Percentiles rank a stretch among this genome's conserved stretches.
These are phyloP conservation scores for Cymodocea nodosa DNA, from an alignment of 116 monocot genomes.

Conservation along the genomic window DNA sequence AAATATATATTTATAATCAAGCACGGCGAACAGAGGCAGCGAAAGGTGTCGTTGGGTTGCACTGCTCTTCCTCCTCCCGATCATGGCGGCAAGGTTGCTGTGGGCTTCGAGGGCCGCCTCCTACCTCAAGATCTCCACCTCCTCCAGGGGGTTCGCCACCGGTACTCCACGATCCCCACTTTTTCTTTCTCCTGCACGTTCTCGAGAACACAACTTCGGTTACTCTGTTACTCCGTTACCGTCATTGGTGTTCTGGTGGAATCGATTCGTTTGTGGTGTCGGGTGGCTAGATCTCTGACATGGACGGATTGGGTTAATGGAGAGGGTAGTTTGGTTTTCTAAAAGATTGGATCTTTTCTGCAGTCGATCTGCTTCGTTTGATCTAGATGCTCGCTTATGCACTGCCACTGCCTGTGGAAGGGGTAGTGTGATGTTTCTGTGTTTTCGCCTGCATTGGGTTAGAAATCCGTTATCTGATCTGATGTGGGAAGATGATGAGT, in stretches of 20 bases:
- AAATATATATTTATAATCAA: too few species aligned
- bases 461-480: too few species aligned
- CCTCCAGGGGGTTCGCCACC: slow-evolving; percentile 25
- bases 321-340: background rate
- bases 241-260: background rate
- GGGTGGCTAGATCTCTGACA: background rate
- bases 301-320: background rate
- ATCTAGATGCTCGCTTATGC: too few species aligned
- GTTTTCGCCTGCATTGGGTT: too few species aligned
- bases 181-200: background rate
- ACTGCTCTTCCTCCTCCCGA: background rate
- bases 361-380: too few species aligned
- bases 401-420: too few species aligned
- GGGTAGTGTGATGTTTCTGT: too few species aligned
- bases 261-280: background rate
- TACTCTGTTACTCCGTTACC: background rate
- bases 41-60: background rate
- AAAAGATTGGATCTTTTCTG: background rate
- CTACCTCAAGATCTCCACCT: slow-evolving; percentile 23
- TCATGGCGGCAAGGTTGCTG: slow-evolving; percentile 25
- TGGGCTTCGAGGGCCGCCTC: slow-evolving; percentile 34
- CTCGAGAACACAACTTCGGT: background rate
- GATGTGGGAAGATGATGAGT: too few species aligned
- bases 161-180: slow-evolving; percentile 7
- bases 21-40: background rate